Conservation (phyloP, 2,329 filamentous ascomycete genomes). For the Aspergillus brunneoviolaceus region DNA sequence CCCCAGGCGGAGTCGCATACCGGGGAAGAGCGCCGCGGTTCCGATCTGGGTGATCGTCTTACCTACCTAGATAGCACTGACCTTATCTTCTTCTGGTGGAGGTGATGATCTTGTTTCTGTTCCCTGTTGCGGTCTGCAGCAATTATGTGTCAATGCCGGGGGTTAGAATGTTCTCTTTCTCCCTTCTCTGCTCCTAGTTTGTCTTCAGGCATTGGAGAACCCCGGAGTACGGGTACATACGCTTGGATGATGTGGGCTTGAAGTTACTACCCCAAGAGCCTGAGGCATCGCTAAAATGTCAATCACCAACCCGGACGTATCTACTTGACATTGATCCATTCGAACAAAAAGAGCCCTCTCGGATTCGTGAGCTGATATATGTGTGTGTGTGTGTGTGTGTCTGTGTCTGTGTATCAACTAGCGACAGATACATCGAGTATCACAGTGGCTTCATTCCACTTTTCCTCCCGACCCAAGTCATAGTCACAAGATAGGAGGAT, state of each 20-base stretch:
- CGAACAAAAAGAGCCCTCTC: no score
- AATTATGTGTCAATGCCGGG: constrained; percentile 11
- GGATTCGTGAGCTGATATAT: neutral
- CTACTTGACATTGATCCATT: neutral
- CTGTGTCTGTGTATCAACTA: no score
- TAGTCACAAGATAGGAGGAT: constrained; percentile 20
- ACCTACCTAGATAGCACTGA: constrained; percentile 11
- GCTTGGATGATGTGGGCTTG: neutral
- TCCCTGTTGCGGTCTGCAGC: constrained; percentile 11
- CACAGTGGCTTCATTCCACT: constrained; percentile 10
- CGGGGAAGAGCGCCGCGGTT: constrained; percentile 29
- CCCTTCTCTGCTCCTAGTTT: neutral
- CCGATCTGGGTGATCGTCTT: constrained; percentile 27
- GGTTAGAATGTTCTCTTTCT: neutral
- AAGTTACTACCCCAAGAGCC: no score
- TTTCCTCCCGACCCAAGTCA: neutral
- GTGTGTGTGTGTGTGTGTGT: neutral
- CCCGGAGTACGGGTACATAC: neutral
- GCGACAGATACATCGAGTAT: constrained; percentile 2
- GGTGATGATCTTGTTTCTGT: constrained; percentile 11
- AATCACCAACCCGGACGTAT: neutral
- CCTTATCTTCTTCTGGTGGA: constrained; percentile 7
- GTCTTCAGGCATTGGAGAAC: neutral
- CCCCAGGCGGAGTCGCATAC: constrained; percentile 27
- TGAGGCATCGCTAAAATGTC: neutral